Evolutionary conservation across 176 grass and related monocot genomes (phyloP).

Genomic region (Carex myosuroides): DNA sequence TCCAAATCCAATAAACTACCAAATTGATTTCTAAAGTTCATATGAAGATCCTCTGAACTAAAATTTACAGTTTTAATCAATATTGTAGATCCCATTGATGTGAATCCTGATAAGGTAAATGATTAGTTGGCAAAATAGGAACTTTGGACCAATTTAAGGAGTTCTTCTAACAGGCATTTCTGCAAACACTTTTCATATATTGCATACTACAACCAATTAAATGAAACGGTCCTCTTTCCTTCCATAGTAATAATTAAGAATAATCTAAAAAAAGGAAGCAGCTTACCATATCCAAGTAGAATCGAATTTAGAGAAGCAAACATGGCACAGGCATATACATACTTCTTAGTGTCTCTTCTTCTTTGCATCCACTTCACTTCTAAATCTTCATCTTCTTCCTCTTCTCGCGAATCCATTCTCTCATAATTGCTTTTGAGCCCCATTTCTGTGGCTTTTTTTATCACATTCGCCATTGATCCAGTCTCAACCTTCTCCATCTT

Average conservation of each 20-base stretch:
- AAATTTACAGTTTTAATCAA: background rate
- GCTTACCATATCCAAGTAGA: constrained; percentile 81
- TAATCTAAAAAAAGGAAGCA: background rate
- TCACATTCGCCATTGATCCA: background rate
- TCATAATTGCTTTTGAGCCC: constrained; percentile 36
- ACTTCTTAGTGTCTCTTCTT: constrained; percentile 31
- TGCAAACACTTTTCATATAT: background rate
- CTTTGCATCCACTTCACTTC: constrained; percentile 33
- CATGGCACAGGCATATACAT: constrained; percentile 61
- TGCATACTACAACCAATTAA: background rate
- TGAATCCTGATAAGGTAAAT: background rate
- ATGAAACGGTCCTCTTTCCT: background rate
- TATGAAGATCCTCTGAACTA: background rate
- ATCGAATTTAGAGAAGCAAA: constrained; percentile 73
- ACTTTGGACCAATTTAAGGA: background rate
- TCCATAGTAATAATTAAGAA: background rate
- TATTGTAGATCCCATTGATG: background rate
- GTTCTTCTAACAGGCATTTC: background rate
- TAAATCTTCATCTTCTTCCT: constrained; percentile 31
- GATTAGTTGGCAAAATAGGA: background rate
- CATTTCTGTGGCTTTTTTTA: constrained; percentile 21
- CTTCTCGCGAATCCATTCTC: constrained; percentile 33
- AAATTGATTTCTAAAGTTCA: background rate
- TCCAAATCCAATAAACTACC: background rate
- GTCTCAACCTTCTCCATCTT: constrained; percentile 29